Evolutionary conservation across 2,329 filamentous ascomycete genomes (phyloP), one percentile per base, ranked within the genome.

Genomic region (Neodidymelliopsis sp.): DNA sequence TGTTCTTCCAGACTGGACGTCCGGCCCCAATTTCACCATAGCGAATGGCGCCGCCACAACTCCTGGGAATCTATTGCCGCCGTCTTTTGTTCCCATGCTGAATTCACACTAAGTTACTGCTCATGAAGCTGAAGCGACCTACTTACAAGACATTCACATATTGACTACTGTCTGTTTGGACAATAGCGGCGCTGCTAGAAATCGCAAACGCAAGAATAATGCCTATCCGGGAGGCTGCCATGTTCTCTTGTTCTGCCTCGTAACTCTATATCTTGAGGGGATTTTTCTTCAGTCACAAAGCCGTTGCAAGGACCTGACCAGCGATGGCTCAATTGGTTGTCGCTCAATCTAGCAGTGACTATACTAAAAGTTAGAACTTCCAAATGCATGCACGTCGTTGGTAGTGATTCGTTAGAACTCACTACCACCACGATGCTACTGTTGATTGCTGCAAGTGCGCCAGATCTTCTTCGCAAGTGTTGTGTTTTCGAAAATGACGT

Each of bases 1-100:
- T 9, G 60, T 59, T 3, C 20, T 65, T 6, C 65, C 67, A 4
- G 52, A 60, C 16, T 62, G 50, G 7, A 71, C 61, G 42, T 74
- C 71, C 4, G 66, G 65, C n/a, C 70, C 70, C 9, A 73, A 54
- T 47, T 74, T 74, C 12, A 66, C 61, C 54, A 71, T 66, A 1
- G 67, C 68, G 46, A 73, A 73, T 9, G 71, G 71, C n/a, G 61
- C 67, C 16, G 69, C 67, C 7, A 70, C 64, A 12, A 70, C 70
- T 2, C 69, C 69, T 2, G 71, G 71, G 36, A 73, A 73, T 45
- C 66, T 62, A 39, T 73, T 73, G 6, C 70, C 70, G n/a, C 69
- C 69, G 25, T 56, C 51, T 18, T 52, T 59, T 20, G 69, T 69
- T 16, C 54, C 54, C 39, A 54, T 45, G 30, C 55, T 60, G 24